These are phyloP conservation scores for Fusarium nodosum DNA, from an alignment of 2,329 filamentous ascomycete genomes.

Conservation along the genomic window DNA sequence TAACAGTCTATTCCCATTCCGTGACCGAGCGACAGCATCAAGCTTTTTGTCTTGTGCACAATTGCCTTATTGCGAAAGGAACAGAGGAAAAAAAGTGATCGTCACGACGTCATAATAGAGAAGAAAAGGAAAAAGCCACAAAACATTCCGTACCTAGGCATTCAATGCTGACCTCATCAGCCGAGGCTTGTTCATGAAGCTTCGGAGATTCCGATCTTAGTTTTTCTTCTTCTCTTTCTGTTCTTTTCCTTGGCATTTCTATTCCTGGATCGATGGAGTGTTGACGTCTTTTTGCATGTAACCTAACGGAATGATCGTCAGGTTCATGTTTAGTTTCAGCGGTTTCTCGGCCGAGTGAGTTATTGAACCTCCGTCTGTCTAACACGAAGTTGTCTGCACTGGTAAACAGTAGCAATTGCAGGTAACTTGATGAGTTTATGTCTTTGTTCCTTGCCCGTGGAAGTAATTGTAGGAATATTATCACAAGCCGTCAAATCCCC, in stretches of 20 bases:
- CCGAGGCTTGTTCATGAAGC: conserved; percentile 19
- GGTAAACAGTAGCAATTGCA: too few species aligned
- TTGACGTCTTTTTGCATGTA: conserved; percentile 5
- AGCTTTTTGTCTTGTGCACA: conserved; percentile 48
- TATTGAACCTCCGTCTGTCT: neutral
- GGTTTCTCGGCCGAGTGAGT: conserved; percentile 42
- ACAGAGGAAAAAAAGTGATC: conserved; percentile 9
- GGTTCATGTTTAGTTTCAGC: neutral
- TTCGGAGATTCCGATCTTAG: conserved; percentile 13
- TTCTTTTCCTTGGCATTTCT: conserved; percentile 17
- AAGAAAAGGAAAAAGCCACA: conserved; percentile 17
- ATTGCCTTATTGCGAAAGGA: conserved; percentile 32
- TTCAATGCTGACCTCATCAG: conserved; percentile 12
- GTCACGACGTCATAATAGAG: conserved; percentile 30
- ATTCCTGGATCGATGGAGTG: neutral
- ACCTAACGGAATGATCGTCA: conserved; percentile 24
- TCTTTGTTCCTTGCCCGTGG: neutral
- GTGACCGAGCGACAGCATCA: conserved; percentile 41
- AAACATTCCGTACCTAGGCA: neutral
- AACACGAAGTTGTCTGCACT: neutral
- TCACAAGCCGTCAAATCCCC: neutral
- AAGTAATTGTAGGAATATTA: too few species aligned
- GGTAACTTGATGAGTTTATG: neutral
- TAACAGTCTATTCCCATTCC: conserved; percentile 39
- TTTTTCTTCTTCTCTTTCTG: neutral